Evolutionary conservation across 2,329 filamentous ascomycete species (phyloP), one percentile per base, ranked within the genome.

Genomic region (Cercospora sp.): DNA sequence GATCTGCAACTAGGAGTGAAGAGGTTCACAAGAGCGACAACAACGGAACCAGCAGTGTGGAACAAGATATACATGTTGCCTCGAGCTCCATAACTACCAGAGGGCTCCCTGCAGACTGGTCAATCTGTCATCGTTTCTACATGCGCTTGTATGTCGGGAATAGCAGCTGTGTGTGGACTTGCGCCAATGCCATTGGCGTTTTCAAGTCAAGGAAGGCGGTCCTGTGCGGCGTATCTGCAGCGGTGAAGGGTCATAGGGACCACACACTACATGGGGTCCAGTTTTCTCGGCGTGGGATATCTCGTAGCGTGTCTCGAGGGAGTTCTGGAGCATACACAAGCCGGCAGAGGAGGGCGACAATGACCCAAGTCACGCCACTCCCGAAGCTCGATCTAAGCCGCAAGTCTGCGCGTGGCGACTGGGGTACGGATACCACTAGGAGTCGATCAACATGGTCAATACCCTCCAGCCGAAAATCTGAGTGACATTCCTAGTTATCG

Each of bases 331-430:
- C 23, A 55, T 28, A 16, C 13, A 55, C 20, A 26, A 28, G 23
- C 48, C 20, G 26, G 48, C 48, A 53, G 20, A 53, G 10, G 48
- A 16, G 18, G 9, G 18, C 20, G 48, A 51, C 48, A 26, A 51
- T 26, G 60, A 12, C 31, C 45, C 26, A 63, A 51, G 60, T 55
- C 60, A 63, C 26, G 51, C 60, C 60, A 63, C 60, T n/a, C 12
- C 45, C 9, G 60, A 63, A 51, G 42, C n/a, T 51, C 45, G n/a
- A 63, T 39, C 45, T 28, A n/a, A 30, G 28, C 45, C 45, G 42
- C 31, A 26, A 28, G 13, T 61, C 13, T 36, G 45, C 28, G 45
- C 60, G 60, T 48, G 59, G 59, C 59, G 26, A 23, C 59, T 28
- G 59, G 59, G 39, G 18, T 61, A 12, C 12, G 36, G 7, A 30